A percentile compares a stretch with the other conserved stretches of the same genome.
phyloP scores from a whole-genome alignment of 2,329 filamentous ascomycete genomes.

The Hortaea sp. region DNA sequence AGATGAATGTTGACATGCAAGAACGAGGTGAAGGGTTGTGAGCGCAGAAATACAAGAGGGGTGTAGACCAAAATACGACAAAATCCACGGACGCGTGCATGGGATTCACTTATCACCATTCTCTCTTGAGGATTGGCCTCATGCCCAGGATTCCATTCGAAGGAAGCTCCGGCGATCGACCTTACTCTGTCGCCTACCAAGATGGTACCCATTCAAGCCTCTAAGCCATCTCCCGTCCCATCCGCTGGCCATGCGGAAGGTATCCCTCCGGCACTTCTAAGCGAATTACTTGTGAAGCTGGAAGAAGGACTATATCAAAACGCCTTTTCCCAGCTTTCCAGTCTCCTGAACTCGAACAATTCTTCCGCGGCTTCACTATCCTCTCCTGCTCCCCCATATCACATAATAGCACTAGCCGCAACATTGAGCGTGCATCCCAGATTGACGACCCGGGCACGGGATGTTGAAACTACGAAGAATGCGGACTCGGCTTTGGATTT shows the following conservation, averaged over 20 bases:
- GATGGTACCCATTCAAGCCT: too few species aligned
- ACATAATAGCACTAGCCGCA: slow-evolving; percentile 65
- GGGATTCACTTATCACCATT: too few species aligned
- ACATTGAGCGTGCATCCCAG: slow-evolving; percentile 75
- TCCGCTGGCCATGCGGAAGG: neutral
- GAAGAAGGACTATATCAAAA: slow-evolving; percentile 56
- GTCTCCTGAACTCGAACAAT: slow-evolving; percentile 47
- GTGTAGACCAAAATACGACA: too few species aligned
- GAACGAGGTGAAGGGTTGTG: too few species aligned
- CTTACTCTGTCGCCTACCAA: too few species aligned
- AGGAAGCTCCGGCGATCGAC: too few species aligned
- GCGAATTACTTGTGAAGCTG: slow-evolving; percentile 61
- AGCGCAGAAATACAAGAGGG: too few species aligned
- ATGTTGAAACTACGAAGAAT: slow-evolving; percentile 35
- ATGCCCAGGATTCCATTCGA: too few species aligned
- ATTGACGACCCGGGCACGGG: slow-evolving; percentile 62
- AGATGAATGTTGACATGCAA: too few species aligned
- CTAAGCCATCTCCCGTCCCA: too few species aligned
- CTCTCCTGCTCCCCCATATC: slow-evolving; percentile 56
- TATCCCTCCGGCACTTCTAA: slow-evolving; percentile 53
- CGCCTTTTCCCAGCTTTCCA: slow-evolving; percentile 48
- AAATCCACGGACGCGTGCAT: too few species aligned
- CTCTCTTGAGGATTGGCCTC: too few species aligned
- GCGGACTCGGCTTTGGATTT: slow-evolving; percentile 49
- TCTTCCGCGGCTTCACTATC: slow-evolving; percentile 40